Evolutionary conservation across 345 rosid genomes (phyloP), one percentile per base, ranked within the genome.

Genomic region (Turritis glabra): DNA sequence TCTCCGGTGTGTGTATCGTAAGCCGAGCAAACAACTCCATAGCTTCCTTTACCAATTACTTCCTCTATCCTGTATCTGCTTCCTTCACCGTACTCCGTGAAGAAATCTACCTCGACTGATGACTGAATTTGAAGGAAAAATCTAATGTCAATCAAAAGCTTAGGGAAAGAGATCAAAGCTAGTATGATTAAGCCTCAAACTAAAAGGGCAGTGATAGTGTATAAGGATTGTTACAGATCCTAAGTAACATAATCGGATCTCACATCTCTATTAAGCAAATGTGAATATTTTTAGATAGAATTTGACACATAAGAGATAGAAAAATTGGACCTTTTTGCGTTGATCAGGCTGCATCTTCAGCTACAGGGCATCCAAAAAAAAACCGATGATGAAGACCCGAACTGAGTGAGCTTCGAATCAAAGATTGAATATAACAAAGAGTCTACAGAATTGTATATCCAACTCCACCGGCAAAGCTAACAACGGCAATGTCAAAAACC

Each of bases 41-140:
- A 89, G 84, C 97, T 91, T 78, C 97, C 97, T 83, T 91, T 91
- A 64, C 97, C 97, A 50, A 91, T 91, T 1, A 91, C 97, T 83
- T 91, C 97, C 80, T 91, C 97, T 71, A 91, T 91, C 60, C 43
- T 86, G 73, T 92, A 92, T 74, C 97, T 82, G 81, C 90, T 87
- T 52, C 97, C 97, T 77, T 92, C 97, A 33, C 97, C 96, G 52
- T 92, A 92, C 22, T 92, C 96, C 1, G 97, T 92, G 88, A 92
- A 92, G 78, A 92, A 92, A 77, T 92, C 93, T 53, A 89, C 81
- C 47, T 92, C 96, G 5, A 80, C 90, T 10, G 90, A 82, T 80
- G 90, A 83, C 97, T 92, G 85, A 10, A 64, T 13, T 46, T 30
- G 30, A 44, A 68, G 5, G 30, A 40, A 41, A 13, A 12, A 26